A percentile compares a stretch with the other conserved stretches of the same genome.
These are phyloP conservation scores for Saussurea involucrata DNA, from an alignment of 129 eudicot species.

Conservation along the genomic window DNA sequence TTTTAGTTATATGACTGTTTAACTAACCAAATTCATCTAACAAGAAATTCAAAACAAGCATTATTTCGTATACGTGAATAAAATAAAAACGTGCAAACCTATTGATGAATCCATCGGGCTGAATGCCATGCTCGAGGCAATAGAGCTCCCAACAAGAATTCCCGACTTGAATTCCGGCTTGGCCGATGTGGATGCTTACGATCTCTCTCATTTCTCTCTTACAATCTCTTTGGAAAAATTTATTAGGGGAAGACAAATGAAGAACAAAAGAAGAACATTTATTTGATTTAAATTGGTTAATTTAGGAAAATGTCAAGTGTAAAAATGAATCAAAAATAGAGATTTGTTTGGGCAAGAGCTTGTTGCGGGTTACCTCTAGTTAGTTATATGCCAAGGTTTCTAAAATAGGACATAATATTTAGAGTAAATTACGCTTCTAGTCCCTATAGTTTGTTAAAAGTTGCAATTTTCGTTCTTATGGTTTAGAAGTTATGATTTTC, in stretches of 20 bases:
- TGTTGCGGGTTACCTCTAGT: slow-evolving; percentile 20
- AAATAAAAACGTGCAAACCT: slow-evolving; percentile 6
- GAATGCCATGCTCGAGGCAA: slow-evolving; percentile 24
- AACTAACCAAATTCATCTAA: background rate
- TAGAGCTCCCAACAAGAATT: slow-evolving; percentile 31
- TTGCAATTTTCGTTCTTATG: too few relatives aligned
- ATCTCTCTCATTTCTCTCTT: slow-evolving; percentile 27
- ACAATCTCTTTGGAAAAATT: background rate
- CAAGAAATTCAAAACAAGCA: background rate
- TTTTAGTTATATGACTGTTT: too few relatives aligned
- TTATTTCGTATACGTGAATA: background rate
- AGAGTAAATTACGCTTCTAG: too few relatives aligned
- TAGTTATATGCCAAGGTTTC: background rate
- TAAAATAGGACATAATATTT: background rate
- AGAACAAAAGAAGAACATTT: background rate
- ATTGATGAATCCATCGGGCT: slow-evolving; percentile 22
- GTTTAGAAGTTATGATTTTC: too few relatives aligned
- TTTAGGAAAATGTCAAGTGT: slow-evolving; percentile 14
- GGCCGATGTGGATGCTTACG: slow-evolving; percentile 30
- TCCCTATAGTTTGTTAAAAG: too few relatives aligned
- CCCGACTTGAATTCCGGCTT: slow-evolving; percentile 27
- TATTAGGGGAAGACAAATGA: background rate
- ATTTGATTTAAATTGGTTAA: background rate
- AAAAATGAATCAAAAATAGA: slow-evolving; percentile 1
- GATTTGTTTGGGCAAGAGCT: slow-evolving; percentile 24